These are phyloP conservation scores for Acmispon strigosus DNA, from an alignment of 306 rosid species.

Conservation along the genomic window DNA sequence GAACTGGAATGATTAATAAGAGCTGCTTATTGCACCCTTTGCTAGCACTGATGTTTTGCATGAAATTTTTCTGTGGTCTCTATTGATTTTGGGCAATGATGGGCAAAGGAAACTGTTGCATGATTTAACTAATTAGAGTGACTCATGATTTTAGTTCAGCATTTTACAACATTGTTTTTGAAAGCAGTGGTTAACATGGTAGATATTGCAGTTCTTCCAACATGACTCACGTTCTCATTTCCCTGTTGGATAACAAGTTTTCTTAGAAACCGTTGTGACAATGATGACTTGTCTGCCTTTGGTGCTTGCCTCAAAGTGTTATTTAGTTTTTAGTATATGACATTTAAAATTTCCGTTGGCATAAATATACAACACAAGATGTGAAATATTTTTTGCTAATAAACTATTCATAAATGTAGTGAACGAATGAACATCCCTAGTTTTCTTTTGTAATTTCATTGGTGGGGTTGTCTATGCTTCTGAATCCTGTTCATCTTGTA, in stretches of 20 bases:
- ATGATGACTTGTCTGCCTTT: neutral
- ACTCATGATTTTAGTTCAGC: neutral
- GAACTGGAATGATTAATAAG: neutral
- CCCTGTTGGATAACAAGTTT: neutral
- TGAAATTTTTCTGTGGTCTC: neutral
- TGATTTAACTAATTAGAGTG: neutral
- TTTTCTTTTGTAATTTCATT: conserved; percentile 9
- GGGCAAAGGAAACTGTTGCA: neutral
- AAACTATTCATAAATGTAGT: neutral
- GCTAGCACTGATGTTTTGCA: neutral
- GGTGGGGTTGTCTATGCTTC: conserved; percentile 1
- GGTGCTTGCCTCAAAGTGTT: neutral
- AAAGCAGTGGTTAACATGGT: neutral
- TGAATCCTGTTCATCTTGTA: neutral
- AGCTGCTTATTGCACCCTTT: neutral
- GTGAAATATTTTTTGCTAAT: neutral
- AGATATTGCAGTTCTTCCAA: conserved; percentile 3
- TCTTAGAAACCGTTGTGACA: conserved; percentile 9
- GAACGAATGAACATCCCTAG: neutral
- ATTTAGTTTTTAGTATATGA: neutral
- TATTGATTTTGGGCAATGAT: neutral
- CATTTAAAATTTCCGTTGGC: neutral
- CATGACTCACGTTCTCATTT: neutral
- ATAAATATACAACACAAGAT: neutral
- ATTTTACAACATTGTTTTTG: neutral